Percentiles rank a stretch among this genome's conserved stretches.
phyloP scores from a whole-genome alignment of 2,329 filamentous ascomycete genomes.

The Fulvia fulva region DNA sequence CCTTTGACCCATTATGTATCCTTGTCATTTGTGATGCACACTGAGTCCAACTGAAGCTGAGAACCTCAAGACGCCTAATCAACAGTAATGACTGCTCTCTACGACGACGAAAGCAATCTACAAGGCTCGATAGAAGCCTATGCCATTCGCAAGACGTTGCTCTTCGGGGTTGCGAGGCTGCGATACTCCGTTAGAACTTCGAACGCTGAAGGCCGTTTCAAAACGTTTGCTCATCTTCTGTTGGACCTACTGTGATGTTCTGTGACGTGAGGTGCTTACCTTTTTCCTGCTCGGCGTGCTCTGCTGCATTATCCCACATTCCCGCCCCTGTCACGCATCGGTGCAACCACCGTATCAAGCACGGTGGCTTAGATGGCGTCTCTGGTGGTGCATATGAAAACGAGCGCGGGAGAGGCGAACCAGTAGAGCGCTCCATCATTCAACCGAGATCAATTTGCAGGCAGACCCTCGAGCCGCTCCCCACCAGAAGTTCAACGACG shows the following conservation, averaged over 20 bases:
- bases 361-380: not conserved
- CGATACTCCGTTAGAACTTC: too few relatives aligned
- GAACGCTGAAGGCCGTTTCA: too few relatives aligned
- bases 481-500: not conserved
- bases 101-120: too few relatives aligned
- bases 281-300: not conserved
- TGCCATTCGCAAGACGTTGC: too few relatives aligned
- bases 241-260: too few relatives aligned
- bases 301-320: not conserved
- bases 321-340: not conserved
- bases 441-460: not conserved
- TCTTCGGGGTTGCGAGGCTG: too few relatives aligned
- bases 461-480: not conserved
- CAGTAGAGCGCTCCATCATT: constrained; percentile 5
- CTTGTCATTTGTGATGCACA: not conserved
- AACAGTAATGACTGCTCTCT: too few relatives aligned
- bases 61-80: too few relatives aligned
- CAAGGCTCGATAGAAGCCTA: too few relatives aligned
- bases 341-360: not conserved
- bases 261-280: not conserved
- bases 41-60: too few relatives aligned
- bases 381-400: not conserved
- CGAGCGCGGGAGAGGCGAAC: constrained; percentile 1
- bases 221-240: too few relatives aligned
- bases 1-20: not conserved